A percentile compares a stretch with the other conserved stretches of the same genome.
Conservation (phyloP, 2,329 filamentous ascomycete species). For the Microcyclosporella mali region DNA sequence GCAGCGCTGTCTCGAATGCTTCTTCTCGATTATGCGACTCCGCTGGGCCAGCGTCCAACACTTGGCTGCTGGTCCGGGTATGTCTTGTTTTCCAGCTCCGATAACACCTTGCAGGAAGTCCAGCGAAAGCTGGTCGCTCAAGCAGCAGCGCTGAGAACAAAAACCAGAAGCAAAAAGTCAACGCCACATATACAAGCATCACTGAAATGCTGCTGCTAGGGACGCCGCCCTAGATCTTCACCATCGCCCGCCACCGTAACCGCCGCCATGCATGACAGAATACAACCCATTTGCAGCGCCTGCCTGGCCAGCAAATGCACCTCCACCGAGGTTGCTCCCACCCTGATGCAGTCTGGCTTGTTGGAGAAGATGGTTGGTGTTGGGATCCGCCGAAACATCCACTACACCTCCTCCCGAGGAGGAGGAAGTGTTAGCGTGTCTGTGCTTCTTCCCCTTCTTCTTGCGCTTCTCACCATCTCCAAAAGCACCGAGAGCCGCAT, state of each 20-base stretch:
- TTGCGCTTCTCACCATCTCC: conserved; percentile 56
- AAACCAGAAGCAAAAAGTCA: conserved; percentile 14
- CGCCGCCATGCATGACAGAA: conserved; percentile 29
- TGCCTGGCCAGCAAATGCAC: conserved; percentile 20
- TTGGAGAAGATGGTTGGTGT: conserved; percentile 69
- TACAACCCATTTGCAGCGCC: conserved; percentile 24
- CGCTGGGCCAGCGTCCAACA: conserved; percentile 23
- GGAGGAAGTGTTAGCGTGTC: conserved; percentile 99
- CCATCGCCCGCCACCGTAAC: conserved; percentile 26
- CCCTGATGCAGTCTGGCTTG: conserved; percentile 92
- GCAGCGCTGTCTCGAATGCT: conserved; percentile 11
- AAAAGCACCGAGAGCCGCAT: conserved; percentile 22
- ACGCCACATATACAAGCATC: conserved; percentile 16
- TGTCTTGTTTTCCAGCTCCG: conserved; percentile 17
- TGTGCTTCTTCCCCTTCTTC: conserved; percentile 99
- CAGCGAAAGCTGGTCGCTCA: conserved; percentile 17
- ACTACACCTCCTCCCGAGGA: conserved; percentile 91
- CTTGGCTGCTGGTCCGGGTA: conserved; percentile 23
- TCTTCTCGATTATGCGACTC: conserved; percentile 19
- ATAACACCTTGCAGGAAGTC: conserved; percentile 25
- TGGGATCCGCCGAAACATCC: conserved; percentile 78
- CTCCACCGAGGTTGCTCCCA: conserved; percentile 53
- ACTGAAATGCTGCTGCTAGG: conserved; percentile 2
- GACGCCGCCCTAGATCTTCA: conserved; percentile 17
- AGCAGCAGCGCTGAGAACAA: conserved; percentile 7